Base-by-base conservation (phyloP, 1,284 basidiomycete species). In the Neonothopanus nambi region DNA sequence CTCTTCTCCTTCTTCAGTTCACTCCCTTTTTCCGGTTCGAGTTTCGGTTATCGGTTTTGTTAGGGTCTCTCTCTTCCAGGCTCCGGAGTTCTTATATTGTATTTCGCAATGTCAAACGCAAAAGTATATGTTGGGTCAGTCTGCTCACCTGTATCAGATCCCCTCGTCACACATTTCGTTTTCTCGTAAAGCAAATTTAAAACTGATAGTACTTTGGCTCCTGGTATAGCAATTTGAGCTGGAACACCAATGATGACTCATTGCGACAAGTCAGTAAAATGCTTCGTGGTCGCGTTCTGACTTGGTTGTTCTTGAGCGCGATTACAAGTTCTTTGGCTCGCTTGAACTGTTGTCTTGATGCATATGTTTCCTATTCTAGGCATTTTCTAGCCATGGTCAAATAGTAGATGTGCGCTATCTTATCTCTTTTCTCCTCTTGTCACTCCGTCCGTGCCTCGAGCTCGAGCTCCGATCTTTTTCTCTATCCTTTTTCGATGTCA, bases 201-300 rank as follows among this genome's bases (percentile, higher is more conserved):
- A 40, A 81, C 80, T 84, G 74, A 85, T 78, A 67, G 65, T 57
- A 54, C 59, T 68, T 69, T 67, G 69, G 70, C 67, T 63, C 63
- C 61, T 69, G 68, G 63, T 79, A 72, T 84, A 91, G 88, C 78
- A 91, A 91, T 83, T 79, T 91, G 80, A 90, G 88, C 80, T 91
- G 93, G 93, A 93, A 91, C 84, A 94, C 93, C 72, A 94, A 85
- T 69, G 93, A 95, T 83, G 92, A 94, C 53, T 84, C 83, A 59
- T 81, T 95, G 65, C 84, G 85, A 73, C 74, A 84, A 79, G 92
- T 93, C 80, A 86, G 88, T 90, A 63, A 79, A 74, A 66, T 74
- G 68, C 68, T 60, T 63, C 62, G 69, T 65, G 65, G 68, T 65
- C 66, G 38, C 67, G 70, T 68, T 33, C 30, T 33, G 8, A 33